These are phyloP conservation scores for Wickerhamomyces sp. DNA, from an alignment of 1,139 yeast genomes.

Conservation along the genomic window DNA sequence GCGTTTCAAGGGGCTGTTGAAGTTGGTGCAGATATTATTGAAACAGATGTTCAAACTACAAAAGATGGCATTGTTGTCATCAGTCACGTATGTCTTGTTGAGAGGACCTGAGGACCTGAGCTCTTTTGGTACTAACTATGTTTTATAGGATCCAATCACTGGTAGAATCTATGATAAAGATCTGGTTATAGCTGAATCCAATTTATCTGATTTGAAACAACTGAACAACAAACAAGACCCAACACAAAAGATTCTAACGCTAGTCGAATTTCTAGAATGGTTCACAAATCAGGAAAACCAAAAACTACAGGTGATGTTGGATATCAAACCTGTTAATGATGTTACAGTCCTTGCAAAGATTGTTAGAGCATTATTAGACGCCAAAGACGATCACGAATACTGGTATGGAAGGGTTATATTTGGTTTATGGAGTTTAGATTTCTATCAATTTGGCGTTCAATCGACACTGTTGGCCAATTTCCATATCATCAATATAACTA, in stretches of 20 bases:
- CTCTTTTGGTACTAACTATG: background rate
- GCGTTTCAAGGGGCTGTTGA: conserved; percentile 71
- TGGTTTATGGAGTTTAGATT: conserved; percentile 78
- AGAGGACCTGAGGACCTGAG: too few relatives aligned
- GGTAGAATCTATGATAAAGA: conserved; percentile 33
- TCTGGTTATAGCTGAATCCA: conserved; percentile 34
- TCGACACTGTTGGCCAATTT: conserved; percentile 38
- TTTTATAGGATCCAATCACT: conserved; percentile 27
- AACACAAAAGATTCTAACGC: conserved; percentile 54
- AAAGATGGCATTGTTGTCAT: conserved; percentile 70
- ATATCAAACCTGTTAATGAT: conserved; percentile 71
- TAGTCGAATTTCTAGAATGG: conserved; percentile 59
- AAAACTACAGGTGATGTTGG: conserved; percentile 54
- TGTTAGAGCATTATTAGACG: conserved; percentile 43
- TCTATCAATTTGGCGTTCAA: conserved; percentile 47
- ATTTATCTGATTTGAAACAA: conserved; percentile 39
- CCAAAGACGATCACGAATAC: conserved; percentile 46
- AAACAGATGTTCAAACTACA: conserved; percentile 81
- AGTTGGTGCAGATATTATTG: conserved; percentile 69
- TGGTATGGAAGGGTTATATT: conserved; percentile 70
- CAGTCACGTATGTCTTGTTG: conserved; percentile 53
- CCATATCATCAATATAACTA: conserved; percentile 49
- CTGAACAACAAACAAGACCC: conserved; percentile 53
- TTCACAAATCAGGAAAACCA: conserved; percentile 35
- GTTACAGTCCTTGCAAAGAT: conserved; percentile 52